Percentiles rank a stretch among this genome's conserved stretches.
phyloP scores from a whole-genome alignment of 202 grass and related monocot genomes.

The Elaeis oleifera region DNA sequence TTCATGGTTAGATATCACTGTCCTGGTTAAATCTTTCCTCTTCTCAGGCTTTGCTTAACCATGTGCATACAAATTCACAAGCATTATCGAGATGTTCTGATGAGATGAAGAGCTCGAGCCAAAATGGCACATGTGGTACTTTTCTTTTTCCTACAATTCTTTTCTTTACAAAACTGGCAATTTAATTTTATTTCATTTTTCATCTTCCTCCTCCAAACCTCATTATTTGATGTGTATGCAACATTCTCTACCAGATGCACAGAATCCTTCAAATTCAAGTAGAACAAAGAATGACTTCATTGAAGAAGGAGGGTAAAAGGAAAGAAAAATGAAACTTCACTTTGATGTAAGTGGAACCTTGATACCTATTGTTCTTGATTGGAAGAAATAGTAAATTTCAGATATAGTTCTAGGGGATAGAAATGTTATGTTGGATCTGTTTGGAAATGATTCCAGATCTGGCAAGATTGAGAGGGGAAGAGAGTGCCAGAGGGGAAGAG shows the following conservation, averaged over 20 bases:
- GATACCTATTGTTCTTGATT: neutral
- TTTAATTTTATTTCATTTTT: neutral
- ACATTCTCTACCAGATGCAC: slow-evolving; percentile 23
- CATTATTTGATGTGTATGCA: neutral
- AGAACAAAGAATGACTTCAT: neutral
- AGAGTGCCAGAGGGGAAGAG: too few relatives aligned
- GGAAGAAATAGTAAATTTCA: too few relatives aligned
- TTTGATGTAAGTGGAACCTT: slow-evolving; percentile 33
- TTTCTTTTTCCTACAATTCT: neutral
- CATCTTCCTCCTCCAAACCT: neutral
- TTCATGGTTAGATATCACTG: neutral
- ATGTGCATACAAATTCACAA: slow-evolving; percentile 8
- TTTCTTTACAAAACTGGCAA: too few relatives aligned
- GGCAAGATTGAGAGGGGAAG: too few relatives aligned
- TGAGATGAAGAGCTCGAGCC: slow-evolving; percentile 2
- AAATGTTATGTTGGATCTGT: too few relatives aligned
- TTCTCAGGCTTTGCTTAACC: slow-evolving; percentile 30
- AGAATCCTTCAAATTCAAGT: slow-evolving; percentile 7
- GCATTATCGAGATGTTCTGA: slow-evolving; percentile 12
- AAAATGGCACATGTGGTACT: neutral
- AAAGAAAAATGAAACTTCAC: slow-evolving; percentile 39
- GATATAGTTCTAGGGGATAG: too few relatives aligned
- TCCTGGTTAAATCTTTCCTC: neutral
- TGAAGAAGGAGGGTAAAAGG: slow-evolving; percentile 20
- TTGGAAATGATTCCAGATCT: too few relatives aligned